These are phyloP conservation scores for Paulownia fortunei DNA, from an alignment of 257 asterid species.

Conservation along the genomic window DNA sequence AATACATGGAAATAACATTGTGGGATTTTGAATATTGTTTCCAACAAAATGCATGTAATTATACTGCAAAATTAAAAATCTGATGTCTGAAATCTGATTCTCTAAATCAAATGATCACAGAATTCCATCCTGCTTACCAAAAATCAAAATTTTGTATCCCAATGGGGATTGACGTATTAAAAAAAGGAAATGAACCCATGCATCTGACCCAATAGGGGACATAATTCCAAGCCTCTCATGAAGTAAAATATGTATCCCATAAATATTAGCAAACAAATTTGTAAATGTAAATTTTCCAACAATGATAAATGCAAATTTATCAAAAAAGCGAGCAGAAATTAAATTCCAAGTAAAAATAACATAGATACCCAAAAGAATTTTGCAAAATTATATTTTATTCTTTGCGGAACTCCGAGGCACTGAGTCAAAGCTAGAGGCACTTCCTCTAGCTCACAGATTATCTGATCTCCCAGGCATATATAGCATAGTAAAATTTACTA, in stretches of 20 bases:
- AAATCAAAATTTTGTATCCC: not conserved
- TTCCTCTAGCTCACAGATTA: not conserved
- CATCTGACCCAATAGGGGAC: not conserved
- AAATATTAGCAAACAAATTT: not conserved
- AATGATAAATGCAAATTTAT: not conserved
- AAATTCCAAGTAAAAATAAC: not conserved
- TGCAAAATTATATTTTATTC: not conserved
- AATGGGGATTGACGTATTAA: not conserved
- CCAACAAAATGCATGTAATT: not conserved
- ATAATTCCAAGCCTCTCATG: not conserved
- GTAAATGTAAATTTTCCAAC: not conserved
- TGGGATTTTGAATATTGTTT: not conserved
- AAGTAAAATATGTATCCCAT: not conserved
- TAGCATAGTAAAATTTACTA: not conserved
- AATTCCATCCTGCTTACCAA: not conserved
- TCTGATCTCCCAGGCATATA: slow-evolving; percentile 17
- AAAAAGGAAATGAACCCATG: not conserved
- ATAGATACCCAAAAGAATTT: not conserved
- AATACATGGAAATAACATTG: not conserved
- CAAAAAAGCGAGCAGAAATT: not conserved
- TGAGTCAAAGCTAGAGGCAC: not conserved
- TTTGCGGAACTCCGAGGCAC: not conserved
- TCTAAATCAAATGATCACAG: not conserved
- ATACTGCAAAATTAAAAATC: slow-evolving; percentile 1
- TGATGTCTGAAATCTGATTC: not conserved